phyloP scores from a whole-genome alignment of 2,329 filamentous ascomycete genomes.

The Allantophomopsis lycopodina region DNA sequence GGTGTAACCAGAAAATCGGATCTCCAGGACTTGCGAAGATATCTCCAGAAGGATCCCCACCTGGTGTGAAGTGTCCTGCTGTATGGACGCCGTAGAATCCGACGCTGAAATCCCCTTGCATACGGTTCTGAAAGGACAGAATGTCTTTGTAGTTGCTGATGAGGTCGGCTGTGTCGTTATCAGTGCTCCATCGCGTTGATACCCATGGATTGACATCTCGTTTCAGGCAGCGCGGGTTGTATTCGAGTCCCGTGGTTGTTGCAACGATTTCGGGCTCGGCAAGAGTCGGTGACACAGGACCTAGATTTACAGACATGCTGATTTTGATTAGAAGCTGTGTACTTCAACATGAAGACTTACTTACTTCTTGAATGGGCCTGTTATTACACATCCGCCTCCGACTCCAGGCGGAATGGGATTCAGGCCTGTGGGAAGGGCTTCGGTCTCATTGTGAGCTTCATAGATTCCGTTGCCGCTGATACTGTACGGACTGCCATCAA shows the following conservation, averaged over 20 bases:
- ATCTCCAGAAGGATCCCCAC: conserved; percentile 31
- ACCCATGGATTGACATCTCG: conserved; percentile 24
- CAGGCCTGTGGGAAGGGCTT: conserved; percentile 8
- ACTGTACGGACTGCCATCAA: conserved; percentile 37
- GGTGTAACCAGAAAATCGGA: conserved; percentile 31
- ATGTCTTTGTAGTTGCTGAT: conserved; percentile 24
- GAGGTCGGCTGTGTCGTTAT: conserved; percentile 21
- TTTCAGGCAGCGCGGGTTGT: conserved; percentile 28
- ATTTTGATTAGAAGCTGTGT: background rate
- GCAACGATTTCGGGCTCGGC: conserved; percentile 19
- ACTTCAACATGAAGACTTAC: background rate
- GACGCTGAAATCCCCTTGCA: conserved; percentile 25
- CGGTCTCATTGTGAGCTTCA: conserved; percentile 14
- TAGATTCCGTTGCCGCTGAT: conserved; percentile 32
- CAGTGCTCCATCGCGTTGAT: conserved; percentile 22
- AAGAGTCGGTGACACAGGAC: conserved; percentile 28
- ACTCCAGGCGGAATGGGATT: conserved; percentile 28
- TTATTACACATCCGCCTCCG: conserved; percentile 39
- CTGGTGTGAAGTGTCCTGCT: conserved; percentile 26
- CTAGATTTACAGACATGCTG: conserved; percentile 24
- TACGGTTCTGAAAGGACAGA: conserved; percentile 27
- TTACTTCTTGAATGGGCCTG: conserved; percentile 28
- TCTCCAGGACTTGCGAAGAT: conserved; percentile 28
- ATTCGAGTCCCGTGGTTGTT: conserved; percentile 15
- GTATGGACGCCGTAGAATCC: conserved; percentile 23